These are phyloP conservation scores for Xylaria castorea DNA, from an alignment of 495 filamentous ascomycete species.

Conservation along the genomic window DNA sequence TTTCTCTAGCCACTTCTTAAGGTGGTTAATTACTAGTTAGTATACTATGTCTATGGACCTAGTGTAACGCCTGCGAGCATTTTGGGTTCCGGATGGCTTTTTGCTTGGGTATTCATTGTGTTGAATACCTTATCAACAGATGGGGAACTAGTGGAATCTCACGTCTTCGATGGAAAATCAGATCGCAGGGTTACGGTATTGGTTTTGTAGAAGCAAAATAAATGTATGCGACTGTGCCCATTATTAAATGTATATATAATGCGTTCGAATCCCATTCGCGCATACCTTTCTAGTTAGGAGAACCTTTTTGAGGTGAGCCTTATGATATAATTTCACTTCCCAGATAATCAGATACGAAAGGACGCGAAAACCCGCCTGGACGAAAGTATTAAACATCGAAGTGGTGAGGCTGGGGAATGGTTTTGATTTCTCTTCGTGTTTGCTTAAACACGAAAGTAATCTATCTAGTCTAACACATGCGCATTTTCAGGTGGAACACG, in stretches of 20 bases:
- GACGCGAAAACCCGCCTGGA: not conserved
- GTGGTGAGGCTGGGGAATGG: not conserved
- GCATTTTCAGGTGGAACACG: too few species aligned
- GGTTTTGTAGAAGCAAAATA: not conserved
- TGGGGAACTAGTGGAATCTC: not conserved
- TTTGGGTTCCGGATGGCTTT: not conserved
- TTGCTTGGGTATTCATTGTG: not conserved
- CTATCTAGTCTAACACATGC: too few species aligned
- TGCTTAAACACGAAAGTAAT: not conserved
- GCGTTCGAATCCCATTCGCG: not conserved
- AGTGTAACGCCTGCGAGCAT: not conserved
- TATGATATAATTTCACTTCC: not conserved
- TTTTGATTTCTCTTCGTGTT: not conserved
- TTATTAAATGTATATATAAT: not conserved
- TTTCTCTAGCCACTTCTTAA: not conserved
- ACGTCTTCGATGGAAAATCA: not conserved
- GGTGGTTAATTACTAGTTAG: not conserved
- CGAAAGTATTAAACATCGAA: not conserved
- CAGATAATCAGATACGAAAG: not conserved
- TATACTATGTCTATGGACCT: not conserved
- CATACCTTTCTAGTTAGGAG: not conserved
- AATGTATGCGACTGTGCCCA: not conserved
- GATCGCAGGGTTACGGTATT: not conserved
- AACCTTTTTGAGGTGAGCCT: too few species aligned
- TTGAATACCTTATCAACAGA: too few species aligned